These are phyloP conservation scores for Chlorella ohadii DNA, from an alignment of 139 green algal genomes.

Conservation along the genomic window DNA sequence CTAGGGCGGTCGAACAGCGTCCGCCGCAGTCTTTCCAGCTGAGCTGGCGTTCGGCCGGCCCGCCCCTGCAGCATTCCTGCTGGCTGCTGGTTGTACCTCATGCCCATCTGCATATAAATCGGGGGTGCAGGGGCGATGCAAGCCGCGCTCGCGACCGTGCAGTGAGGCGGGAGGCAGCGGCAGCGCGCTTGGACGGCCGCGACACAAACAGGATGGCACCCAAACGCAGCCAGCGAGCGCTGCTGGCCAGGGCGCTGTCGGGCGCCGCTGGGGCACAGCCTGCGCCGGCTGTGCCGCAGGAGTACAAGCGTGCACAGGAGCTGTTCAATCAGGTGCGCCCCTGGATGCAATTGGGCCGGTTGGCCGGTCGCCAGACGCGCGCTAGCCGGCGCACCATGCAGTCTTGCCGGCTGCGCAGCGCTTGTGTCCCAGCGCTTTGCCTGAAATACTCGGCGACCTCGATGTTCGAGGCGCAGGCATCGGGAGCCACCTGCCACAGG, in stretches of 20 bases:
- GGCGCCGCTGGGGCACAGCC: background rate
- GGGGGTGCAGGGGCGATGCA: too few relatives aligned
- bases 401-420: background rate
- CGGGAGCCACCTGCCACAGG: background rate
- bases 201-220: background rate
- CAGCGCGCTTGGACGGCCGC: too few relatives aligned
- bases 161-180: too few relatives aligned
- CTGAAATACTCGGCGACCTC: too few relatives aligned
- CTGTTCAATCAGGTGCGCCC: slow-evolving; percentile 1
- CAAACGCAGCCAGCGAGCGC: background rate
- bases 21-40: background rate
- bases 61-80: background rate
- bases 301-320: slow-evolving; percentile 19
- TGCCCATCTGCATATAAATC: too few relatives aligned
- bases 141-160: too few relatives aligned
- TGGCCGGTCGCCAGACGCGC: too few relatives aligned
- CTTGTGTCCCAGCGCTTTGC: too few relatives aligned
- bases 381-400: background rate
- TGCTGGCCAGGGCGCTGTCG: background rate
- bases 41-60: background rate
- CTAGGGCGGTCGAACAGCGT: too few relatives aligned
- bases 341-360: too few relatives aligned
- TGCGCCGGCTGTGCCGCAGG: background rate
- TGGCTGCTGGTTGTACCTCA: background rate
- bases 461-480: background rate